phyloP scores from a whole-genome alignment of 164 flowering plant genomes.

The Annona squamosa region DNA sequence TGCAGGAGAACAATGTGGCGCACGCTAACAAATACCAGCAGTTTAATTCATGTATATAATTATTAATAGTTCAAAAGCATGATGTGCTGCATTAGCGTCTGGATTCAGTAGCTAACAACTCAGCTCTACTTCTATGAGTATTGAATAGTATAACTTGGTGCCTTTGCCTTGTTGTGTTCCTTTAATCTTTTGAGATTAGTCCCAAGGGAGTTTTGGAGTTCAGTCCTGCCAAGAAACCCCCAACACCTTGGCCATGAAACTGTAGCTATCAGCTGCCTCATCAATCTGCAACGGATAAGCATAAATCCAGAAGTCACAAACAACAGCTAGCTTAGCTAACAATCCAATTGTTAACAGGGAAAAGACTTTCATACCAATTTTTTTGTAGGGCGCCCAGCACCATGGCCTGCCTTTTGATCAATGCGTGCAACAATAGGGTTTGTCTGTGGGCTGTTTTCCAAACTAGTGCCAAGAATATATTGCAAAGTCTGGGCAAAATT shows the following conservation, averaged over 20 bases:
- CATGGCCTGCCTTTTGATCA: conserved; percentile 92
- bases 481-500: conserved; percentile 64
- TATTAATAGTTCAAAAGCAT: too few relatives aligned
- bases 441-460: conserved; percentile 83
- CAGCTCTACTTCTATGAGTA: too few relatives aligned
- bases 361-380: conserved; percentile 43
- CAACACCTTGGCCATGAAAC: conserved; percentile 76
- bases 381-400: conserved; percentile 92
- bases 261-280: conserved; percentile 71
- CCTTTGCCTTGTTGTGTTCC: not conserved
- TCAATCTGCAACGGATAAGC: conserved; percentile 47
- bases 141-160: too few relatives aligned
- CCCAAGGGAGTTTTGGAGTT: not conserved
- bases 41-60: too few relatives aligned
- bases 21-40: too few relatives aligned
- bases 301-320: not conserved
- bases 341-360: not conserved
- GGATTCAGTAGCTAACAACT: too few relatives aligned
- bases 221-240: conserved; percentile 53
- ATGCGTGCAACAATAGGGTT: conserved; percentile 91
- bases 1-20: too few relatives aligned
- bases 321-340: not conserved
- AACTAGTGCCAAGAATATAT: conserved; percentile 68
- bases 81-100: too few relatives aligned
- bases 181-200: not conserved